Evolutionary conservation across 768 basidiomycete species (phyloP), one percentile per base, ranked within the genome.

Genomic region (Termitomyces sp.): DNA sequence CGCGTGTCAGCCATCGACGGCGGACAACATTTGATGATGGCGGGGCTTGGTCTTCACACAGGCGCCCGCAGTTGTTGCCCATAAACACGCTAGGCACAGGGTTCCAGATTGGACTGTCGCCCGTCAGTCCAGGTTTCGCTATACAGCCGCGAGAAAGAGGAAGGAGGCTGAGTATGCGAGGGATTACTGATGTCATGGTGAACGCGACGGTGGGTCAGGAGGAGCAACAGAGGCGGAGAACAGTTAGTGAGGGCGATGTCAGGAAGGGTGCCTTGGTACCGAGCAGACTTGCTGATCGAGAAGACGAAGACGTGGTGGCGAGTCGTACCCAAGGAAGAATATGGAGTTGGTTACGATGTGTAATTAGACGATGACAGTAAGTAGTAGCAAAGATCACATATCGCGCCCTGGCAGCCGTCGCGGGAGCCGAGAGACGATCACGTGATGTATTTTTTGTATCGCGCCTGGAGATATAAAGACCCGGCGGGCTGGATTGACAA

Each of bases 91-190:
- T 83, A 20, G 78, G 80, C 15, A 65, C 76, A 4, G 90, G 89
- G 7, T 86, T 92, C 74, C 86, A 87, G 65, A 91, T 92, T 64
- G 90, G 90, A 5, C 68, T 92, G 44, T 89, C 88, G 28, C 87
- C 90, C 16, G 75, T 88, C 58, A 89, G 88, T 66, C 90, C 90
- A 36, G 90, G 90, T n/a, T 92, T 91, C 66, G 78, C 81, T n/a
- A 80, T 90, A 50, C 77, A 85, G 56, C 88, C 87, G 22, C 71
- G 75, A 51, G 80, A 83, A 65, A 73, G 85, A 66, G 74, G 82
- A 63, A 72, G 84, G 64, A 73, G 79, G 60, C 59, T 71, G 12
- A 83, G 78, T 64, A 78, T 76, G 38, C 54, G 75, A 20, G 75
- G 70, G 1, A 70, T 75, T 45, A 71, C 68, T n/a, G 77, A 75